phyloP scores from a whole-genome alignment of 345 rosid genomes.

The Moricandia moricandioides region DNA sequence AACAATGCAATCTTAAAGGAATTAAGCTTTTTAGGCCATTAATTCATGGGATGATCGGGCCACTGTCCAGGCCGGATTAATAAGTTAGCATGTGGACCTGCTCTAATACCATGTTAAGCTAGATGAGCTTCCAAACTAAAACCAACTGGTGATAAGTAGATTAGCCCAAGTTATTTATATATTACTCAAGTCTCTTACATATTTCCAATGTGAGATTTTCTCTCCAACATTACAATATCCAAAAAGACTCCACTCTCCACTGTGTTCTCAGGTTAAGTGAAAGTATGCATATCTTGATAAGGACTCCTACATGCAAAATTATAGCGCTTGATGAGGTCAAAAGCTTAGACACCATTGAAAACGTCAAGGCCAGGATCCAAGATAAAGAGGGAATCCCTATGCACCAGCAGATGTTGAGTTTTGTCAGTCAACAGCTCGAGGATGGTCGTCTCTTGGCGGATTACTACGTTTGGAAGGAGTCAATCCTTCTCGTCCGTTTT shows the following conservation, averaged over 20 bases:
- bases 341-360: background rate
- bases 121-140: no score
- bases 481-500: background rate
- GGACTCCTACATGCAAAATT: background rate
- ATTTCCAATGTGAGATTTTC: no score
- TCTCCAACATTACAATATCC: background rate
- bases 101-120: no score
- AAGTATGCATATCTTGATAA: background rate
- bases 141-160: no score
- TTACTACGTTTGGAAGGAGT: background rate
- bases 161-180: no score
- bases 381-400: background rate
- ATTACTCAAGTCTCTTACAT: no score
- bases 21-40: no score
- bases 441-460: background rate
- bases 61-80: no score
- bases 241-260: background rate
- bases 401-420: background rate
- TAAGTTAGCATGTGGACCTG: no score
- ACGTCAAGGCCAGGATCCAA: background rate
- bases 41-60: no score
- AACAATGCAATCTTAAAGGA: no score
- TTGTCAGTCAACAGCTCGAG: background rate
- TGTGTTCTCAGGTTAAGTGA: background rate
- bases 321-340: background rate